A percentile compares a stretch with the other conserved stretches of the same genome.
Conservation (phyloP, 768 basidiomycete genomes). For the Hydnum rufescens region DNA sequence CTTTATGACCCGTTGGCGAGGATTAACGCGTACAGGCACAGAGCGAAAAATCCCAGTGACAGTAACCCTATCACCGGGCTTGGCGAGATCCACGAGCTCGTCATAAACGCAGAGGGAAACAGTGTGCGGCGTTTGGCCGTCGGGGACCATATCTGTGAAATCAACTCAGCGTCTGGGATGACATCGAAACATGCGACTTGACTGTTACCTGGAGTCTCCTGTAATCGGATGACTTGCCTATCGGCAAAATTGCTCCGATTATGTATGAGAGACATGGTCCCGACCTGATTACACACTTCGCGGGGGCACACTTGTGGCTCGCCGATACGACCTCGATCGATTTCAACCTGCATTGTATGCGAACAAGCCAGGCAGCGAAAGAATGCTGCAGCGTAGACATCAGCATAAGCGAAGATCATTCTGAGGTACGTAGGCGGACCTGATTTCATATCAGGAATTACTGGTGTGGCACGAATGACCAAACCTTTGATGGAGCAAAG, state of each 20-base stretch:
- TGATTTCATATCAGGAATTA: conserved; percentile 96
- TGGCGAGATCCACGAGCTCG: conserved; percentile 88
- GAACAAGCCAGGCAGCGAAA: conserved; percentile 92
- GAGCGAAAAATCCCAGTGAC: conserved; percentile 91
- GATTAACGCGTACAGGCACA: conserved; percentile 87
- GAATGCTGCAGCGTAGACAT: conserved; percentile 46
- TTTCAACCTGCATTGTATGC: conserved; percentile 93
- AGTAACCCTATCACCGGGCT: conserved; percentile 83
- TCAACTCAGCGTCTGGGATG: neutral
- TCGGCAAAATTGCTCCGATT: conserved; percentile 95
- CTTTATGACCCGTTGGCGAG: conserved; percentile 77
- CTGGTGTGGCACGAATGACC: conserved; percentile 90
- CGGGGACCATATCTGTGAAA: conserved; percentile 65
- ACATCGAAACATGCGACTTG: neutral
- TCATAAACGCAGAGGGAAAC: conserved; percentile 96
- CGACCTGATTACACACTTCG: conserved; percentile 73
- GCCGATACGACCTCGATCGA: conserved; percentile 93
- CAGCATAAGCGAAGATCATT: neutral
- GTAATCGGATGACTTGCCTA: conserved; percentile 82
- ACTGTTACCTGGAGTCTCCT: conserved; percentile 59
- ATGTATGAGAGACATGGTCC: conserved; percentile 88
- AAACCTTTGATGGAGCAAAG: conserved; percentile 90
- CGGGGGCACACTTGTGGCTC: conserved; percentile 85
- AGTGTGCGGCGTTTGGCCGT: conserved; percentile 96
- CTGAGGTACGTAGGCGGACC: conserved; percentile 16